These are phyloP conservation scores for Lodderomyces beijingensis DNA, from an alignment of 1,139 yeast species.

Conservation along the genomic window DNA sequence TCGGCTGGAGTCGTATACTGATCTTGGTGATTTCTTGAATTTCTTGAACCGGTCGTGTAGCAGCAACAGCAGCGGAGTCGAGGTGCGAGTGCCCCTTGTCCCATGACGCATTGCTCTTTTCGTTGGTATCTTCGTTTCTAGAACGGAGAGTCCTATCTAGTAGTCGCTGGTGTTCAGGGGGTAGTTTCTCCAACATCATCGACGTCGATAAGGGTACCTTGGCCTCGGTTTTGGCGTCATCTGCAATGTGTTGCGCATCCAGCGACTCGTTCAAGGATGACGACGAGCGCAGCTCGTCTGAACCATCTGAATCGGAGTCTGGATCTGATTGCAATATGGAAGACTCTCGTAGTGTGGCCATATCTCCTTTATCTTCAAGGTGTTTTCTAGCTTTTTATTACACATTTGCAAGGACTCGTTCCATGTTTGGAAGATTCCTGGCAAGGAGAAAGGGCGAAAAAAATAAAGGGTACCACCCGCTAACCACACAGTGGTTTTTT, in stretches of 20 bases:
- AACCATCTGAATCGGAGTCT: slow-evolving; percentile 4
- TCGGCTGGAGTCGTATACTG: slow-evolving; percentile 50
- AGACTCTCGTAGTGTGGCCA: background rate
- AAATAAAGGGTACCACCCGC: no score
- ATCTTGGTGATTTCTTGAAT: slow-evolving; percentile 22
- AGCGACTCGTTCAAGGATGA: background rate
- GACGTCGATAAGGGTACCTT: slow-evolving; percentile 24
- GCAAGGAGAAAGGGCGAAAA: no score
- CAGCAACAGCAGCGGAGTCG: background rate
- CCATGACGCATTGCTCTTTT: background rate
- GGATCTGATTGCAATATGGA: slow-evolving; percentile 15
- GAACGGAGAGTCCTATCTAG: slow-evolving; percentile 7
- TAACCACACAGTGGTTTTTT: no score
- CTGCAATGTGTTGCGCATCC: slow-evolving; percentile 7
- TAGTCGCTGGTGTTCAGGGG: slow-evolving; percentile 12
- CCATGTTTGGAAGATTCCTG: no score
- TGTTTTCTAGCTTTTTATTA: no score
- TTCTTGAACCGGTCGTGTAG: no score
- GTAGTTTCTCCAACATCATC: slow-evolving; percentile 18
- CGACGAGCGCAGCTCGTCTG: slow-evolving; percentile 10
- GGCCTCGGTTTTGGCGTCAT: slow-evolving; percentile 8
- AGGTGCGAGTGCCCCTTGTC: background rate
- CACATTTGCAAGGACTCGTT: no score
- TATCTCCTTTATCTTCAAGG: no score
- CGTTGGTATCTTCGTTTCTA: slow-evolving; percentile 2